phyloP scores from a whole-genome alignment of 306 rosid species.

The Ormosia semicastrata region DNA sequence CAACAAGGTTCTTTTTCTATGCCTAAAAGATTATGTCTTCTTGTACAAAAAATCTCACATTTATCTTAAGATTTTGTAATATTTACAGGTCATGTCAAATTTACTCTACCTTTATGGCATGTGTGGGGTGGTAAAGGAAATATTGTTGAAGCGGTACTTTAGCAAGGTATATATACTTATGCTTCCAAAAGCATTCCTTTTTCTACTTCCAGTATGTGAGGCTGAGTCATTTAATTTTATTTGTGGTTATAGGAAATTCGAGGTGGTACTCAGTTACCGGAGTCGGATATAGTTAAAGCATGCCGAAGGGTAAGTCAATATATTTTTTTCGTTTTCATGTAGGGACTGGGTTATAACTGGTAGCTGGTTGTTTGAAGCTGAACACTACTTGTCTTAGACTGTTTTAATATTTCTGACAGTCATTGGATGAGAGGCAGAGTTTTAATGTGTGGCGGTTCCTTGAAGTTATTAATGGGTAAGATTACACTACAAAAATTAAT shows the following conservation, averaged over 20 bases:
- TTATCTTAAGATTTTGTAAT: constrained; percentile 18
- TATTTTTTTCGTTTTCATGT: neutral
- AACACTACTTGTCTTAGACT: constrained; percentile 27
- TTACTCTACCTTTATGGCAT: constrained; percentile 88
- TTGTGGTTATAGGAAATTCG: constrained; percentile 69
- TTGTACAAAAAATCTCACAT: constrained; percentile 1
- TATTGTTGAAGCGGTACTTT: constrained; percentile 85
- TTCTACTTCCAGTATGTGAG: constrained; percentile 12
- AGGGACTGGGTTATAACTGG: neutral
- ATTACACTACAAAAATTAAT: neutral
- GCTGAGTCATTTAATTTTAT: constrained; percentile 20
- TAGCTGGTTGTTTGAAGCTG: constrained; percentile 13
- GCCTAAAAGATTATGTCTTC: constrained; percentile 11
- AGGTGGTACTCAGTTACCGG: constrained; percentile 66
- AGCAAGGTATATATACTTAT: constrained; percentile 72
- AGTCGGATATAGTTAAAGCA: constrained; percentile 74
- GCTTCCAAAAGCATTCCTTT: constrained; percentile 21
- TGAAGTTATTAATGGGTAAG: constrained; percentile 90
- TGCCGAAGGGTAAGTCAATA: constrained; percentile 83
- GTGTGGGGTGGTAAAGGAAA: constrained; percentile 90
- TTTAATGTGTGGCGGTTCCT: constrained; percentile 88
- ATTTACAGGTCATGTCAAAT: constrained; percentile 76
- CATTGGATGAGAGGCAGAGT: constrained; percentile 82
- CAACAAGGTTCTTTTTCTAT: constrained; percentile 68
- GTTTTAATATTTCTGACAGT: constrained; percentile 47